These are phyloP conservation scores for Talaromyces wortmannii DNA, from an alignment of 495 filamentous ascomycete genomes.

Conservation along the genomic window DNA sequence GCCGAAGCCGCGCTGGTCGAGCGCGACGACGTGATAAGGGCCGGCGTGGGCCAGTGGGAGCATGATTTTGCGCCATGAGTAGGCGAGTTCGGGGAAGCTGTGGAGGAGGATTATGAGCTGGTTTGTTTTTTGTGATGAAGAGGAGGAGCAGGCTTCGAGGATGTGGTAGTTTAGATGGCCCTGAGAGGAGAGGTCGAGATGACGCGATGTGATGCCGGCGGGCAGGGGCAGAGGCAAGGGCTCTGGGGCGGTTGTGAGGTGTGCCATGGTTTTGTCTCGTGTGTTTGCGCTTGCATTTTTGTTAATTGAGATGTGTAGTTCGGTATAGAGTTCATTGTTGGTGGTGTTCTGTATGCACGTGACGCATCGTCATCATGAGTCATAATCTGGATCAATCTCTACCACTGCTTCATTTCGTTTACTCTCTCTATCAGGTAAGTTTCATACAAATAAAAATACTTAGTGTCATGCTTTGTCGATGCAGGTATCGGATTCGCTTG, in stretches of 20 bases:
- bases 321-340: no score
- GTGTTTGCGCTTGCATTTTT: no score
- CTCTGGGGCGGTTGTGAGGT: neutral
- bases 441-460: no score
- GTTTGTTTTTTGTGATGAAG: slow-evolving; percentile 16
- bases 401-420: no score
- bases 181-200: slow-evolving; percentile 35
- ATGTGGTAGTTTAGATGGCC: slow-evolving; percentile 53
- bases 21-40: slow-evolving; percentile 53
- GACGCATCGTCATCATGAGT: no score
- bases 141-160: slow-evolving; percentile 42
- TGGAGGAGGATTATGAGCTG: slow-evolving; percentile 59
- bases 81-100: slow-evolving; percentile 63
- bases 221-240: slow-evolving; percentile 47
- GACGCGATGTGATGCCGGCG: slow-evolving; percentile 39
- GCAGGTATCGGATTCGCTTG: no score
- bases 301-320: no score
- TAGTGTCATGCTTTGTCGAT: no score
- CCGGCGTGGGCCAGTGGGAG: slow-evolving; percentile 46
- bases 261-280: neutral
- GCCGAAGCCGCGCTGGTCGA: slow-evolving; percentile 65
- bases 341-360: no score
- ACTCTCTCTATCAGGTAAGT: no score
- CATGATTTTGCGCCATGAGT: slow-evolving; percentile 61
- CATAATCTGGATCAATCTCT: no score